Percentiles rank a stretch among this genome's conserved stretches.
Conservation (phyloP, 805 yeast species). For the Candida ponderosae region DNA sequence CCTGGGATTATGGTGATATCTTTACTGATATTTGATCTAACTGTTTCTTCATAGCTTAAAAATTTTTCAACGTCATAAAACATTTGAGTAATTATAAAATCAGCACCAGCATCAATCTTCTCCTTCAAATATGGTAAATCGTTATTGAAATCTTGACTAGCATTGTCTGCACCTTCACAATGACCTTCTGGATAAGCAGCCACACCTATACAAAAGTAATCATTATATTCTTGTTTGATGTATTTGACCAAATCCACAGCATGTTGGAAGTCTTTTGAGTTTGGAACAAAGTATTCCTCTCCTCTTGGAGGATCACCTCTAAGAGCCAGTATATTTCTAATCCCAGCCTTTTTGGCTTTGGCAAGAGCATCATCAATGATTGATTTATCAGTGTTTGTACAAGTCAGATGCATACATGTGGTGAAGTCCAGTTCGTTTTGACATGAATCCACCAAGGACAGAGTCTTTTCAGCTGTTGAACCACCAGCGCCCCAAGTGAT, state of each 20-base stretch:
- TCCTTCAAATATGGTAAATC: slow-evolving; percentile 79
- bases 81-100: slow-evolving; percentile 83
- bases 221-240: slow-evolving; percentile 62
- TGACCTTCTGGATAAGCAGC: slow-evolving; percentile 99
- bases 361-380: slow-evolving; percentile 74
- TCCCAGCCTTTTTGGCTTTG: slow-evolving; percentile 68
- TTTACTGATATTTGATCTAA: slow-evolving; percentile 32
- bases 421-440: slow-evolving; percentile 73
- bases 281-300: slow-evolving; percentile 45
- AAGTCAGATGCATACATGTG: slow-evolving; percentile 89
- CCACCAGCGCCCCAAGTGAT: slow-evolving; percentile 99
- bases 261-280: slow-evolving; percentile 41
- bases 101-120: slow-evolving; percentile 91
- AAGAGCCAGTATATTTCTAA: slow-evolving; percentile 81
- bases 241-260: slow-evolving; percentile 86
- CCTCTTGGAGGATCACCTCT: slow-evolving; percentile 95
- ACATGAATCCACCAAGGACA: slow-evolving; percentile 74
- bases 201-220: slow-evolving; percentile 88
- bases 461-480: slow-evolving; percentile 77
- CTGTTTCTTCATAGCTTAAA: slow-evolving; percentile 49
- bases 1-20: slow-evolving; percentile 73
- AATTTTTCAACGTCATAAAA: slow-evolving; percentile 84
- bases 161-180: slow-evolving; percentile 71
- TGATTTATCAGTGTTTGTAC: slow-evolving; percentile 80
- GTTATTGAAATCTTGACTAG: slow-evolving; percentile 52